Conservation (phyloP, 495 filamentous ascomycete species). For the Pseudevernia furfuracea region DNA sequence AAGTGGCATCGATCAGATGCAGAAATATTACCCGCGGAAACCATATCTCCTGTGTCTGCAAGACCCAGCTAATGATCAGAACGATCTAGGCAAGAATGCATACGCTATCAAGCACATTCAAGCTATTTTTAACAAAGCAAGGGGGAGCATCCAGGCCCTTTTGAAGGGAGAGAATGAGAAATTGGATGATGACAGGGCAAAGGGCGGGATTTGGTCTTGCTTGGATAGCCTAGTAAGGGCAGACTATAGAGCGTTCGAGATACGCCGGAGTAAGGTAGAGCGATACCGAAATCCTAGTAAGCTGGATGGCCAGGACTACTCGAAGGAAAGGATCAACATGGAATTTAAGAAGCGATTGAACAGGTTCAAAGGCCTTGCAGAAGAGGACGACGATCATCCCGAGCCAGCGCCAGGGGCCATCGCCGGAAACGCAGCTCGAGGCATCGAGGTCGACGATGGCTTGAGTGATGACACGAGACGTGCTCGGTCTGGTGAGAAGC, state of each 20-base stretch:
- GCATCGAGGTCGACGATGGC: background rate
- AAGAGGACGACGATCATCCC: background rate
- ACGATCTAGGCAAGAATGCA: slow-evolving; percentile 44
- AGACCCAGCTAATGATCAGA: slow-evolving; percentile 50
- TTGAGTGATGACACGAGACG: background rate
- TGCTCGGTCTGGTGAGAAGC: background rate
- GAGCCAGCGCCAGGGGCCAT: background rate
- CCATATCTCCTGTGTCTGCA: slow-evolving; percentile 48
- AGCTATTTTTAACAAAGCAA: slow-evolving; percentile 22
- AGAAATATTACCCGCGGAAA: slow-evolving; percentile 19
- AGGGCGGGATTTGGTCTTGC: background rate
- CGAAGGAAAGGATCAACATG: background rate
- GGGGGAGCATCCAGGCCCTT: background rate
- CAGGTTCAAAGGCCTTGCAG: background rate
- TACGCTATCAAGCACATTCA: slow-evolving; percentile 39
- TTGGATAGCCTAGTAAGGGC: slow-evolving; percentile 2
- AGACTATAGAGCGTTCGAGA: slow-evolving; percentile 10
- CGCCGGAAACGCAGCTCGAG: background rate
- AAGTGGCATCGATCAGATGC: slow-evolving; percentile 16
- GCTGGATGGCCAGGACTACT: background rate
- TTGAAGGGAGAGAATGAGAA: background rate
- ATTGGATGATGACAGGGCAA: background rate
- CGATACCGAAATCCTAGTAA: background rate
- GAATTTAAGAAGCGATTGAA: background rate
- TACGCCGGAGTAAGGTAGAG: background rate